phyloP scores from a whole-genome alignment of 2,329 filamentous ascomycete genomes.

The Colletotrichum cereale region DNA sequence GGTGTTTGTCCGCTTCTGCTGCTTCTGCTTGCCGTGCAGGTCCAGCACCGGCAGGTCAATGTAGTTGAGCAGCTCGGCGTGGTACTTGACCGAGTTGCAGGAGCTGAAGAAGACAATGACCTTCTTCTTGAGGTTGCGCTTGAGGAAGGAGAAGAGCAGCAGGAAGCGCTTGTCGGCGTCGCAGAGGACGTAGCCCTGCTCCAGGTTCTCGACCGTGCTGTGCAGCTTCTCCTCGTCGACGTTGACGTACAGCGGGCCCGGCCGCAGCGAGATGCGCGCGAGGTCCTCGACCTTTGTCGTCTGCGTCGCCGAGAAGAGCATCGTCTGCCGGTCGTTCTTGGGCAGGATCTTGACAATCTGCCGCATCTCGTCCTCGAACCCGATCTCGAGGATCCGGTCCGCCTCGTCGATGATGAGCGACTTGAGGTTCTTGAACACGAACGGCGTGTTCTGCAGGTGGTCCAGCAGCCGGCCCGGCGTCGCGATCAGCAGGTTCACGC shows the following conservation, averaged over 20 bases:
- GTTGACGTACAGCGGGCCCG: conserved; percentile 95
- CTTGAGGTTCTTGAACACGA: conserved; percentile 92
- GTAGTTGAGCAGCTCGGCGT: conserved; percentile 95
- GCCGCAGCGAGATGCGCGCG: conserved; percentile 90
- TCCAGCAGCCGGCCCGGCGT: conserved; percentile 94
- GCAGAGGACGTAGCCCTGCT: conserved; percentile 96
- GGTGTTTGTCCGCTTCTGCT: conserved; percentile 98
- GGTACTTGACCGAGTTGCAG: conserved; percentile 95
- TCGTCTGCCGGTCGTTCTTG: conserved; percentile 88
- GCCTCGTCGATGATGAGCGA: conserved; percentile 96
- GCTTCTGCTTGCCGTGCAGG: conserved; percentile 95
- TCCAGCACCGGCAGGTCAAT: conserved; percentile 92
- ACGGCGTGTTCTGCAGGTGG: conserved; percentile 93
- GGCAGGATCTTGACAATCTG: conserved; percentile 96
- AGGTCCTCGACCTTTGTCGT: conserved; percentile 99
- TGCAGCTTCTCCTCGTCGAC: conserved; percentile 91
- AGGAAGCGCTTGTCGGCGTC: conserved; percentile 95
- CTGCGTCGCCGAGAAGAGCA: conserved; percentile 99
- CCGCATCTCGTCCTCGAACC: conserved; percentile 98
- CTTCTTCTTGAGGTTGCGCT: conserved; percentile 94
- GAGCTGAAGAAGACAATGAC: conserved; percentile 97
- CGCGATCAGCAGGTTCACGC: conserved; percentile 93
- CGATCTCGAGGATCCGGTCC: conserved; percentile 94
- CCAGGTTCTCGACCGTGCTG: conserved; percentile 91
- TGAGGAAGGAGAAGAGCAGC: conserved; percentile 93